These are phyloP conservation scores for Sisymbrium altissimum DNA, from an alignment of 345 rosid species.

Conservation along the genomic window DNA sequence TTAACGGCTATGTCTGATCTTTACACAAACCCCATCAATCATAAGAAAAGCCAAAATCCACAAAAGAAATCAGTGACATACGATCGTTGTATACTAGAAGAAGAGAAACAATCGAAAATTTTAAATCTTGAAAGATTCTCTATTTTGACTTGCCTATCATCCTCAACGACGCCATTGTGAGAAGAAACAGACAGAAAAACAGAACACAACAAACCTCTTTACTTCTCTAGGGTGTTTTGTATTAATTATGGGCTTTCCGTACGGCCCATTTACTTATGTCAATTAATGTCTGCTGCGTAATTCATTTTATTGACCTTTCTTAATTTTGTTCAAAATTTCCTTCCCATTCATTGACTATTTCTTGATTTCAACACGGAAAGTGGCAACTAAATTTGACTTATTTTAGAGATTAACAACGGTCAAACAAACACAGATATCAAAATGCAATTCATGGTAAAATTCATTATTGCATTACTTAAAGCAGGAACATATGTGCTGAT, in stretches of 20 bases:
- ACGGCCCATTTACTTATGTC: slow-evolving; percentile 1
- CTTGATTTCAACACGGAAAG: not conserved
- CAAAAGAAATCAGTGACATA: not conserved
- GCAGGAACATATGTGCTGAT: not conserved
- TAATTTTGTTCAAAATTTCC: too few species aligned
- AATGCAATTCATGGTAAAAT: not conserved
- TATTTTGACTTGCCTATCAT: slow-evolving; percentile 80
- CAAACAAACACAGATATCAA: too few species aligned
- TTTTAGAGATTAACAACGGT: not conserved
- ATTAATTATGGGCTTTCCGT: not conserved
- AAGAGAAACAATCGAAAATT: not conserved
- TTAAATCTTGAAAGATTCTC: not conserved
- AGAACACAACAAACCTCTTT: not conserved
- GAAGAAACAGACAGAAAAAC: slow-evolving; percentile 7
- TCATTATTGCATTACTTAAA: not conserved
- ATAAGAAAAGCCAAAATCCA: not conserved
- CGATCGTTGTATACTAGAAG: not conserved
- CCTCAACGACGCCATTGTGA: slow-evolving; percentile 57
- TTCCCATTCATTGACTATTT: not conserved
- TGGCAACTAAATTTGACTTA: not conserved
- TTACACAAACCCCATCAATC: slow-evolving; percentile 1
- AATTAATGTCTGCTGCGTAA: not conserved
- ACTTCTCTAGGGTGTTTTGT: not conserved
- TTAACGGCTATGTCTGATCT: slow-evolving; percentile 87
- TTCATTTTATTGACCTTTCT: not conserved